These are phyloP conservation scores for Mortierella sp. DNA, from an alignment of 371 early-diverging fungal species.

Conservation along the genomic window DNA sequence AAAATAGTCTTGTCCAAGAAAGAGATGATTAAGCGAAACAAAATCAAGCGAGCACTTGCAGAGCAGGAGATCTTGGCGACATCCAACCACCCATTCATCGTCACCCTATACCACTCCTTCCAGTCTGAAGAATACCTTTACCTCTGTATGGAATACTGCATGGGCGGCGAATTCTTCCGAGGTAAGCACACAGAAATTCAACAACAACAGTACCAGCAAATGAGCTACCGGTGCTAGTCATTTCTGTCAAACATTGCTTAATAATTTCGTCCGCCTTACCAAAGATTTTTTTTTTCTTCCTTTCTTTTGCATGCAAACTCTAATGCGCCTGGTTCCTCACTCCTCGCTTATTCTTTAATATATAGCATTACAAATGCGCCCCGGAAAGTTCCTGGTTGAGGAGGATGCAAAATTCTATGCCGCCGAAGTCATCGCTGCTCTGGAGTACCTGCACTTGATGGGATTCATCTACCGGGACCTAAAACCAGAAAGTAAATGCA, in stretches of 20 bases:
- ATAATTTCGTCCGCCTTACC: no score
- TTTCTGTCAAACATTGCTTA: not conserved
- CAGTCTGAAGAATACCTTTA: constrained; percentile 95
- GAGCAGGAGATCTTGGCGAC: constrained; percentile 96
- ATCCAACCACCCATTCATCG: constrained; percentile 97
- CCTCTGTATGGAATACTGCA: constrained; percentile 98
- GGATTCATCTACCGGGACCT: constrained; percentile 98
- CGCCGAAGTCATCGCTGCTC: constrained; percentile 93
- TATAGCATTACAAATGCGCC: constrained; percentile 82
- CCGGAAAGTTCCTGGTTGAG: constrained; percentile 88
- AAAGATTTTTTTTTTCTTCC: not conserved
- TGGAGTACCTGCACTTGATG: constrained; percentile 96
- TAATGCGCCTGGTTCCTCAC: not conserved
- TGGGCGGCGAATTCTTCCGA: constrained; percentile 98
- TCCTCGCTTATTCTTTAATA: not conserved
- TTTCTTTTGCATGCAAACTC: not conserved
- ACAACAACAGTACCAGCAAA: not conserved
- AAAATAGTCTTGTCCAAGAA: constrained; percentile 84
- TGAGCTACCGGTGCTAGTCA: no score
- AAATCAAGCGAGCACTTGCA: constrained; percentile 95
- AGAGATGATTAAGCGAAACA: constrained; percentile 97
- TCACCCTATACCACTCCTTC: constrained; percentile 97
- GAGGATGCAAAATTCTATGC: constrained; percentile 96
- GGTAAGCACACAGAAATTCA: constrained; percentile 53
- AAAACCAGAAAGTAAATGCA: constrained; percentile 95